Evolutionary conservation across 1,284 basidiomycete species (phyloP).

Genomic region (Apiotrichum veenhuisii): DNA sequence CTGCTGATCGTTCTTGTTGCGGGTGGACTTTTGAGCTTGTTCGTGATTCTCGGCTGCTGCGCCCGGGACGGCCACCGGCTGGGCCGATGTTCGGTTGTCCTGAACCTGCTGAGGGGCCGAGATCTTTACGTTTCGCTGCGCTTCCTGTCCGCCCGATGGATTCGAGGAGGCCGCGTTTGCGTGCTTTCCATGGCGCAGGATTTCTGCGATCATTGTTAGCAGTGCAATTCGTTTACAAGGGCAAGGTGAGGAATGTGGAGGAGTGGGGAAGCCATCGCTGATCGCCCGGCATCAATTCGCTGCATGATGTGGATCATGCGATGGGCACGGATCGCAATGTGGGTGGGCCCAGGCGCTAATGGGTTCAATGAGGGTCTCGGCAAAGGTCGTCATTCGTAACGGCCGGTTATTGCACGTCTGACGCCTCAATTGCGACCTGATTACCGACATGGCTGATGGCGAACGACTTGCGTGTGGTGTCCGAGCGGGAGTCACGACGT

Average conservation of each 20-base stretch:
- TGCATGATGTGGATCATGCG: not conserved
- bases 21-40: no score
- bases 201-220: conserved; percentile 55
- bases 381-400: no score
- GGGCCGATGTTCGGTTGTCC: not conserved
- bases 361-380: no score
- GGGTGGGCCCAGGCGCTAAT: no score
- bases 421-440: no score
- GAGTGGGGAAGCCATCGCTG: no score
- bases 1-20: not conserved
- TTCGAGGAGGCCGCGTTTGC: conserved; percentile 44
- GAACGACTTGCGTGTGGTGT: no score
- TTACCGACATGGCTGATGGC: no score
- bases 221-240: not conserved
- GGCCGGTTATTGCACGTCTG: no score
- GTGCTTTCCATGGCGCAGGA: conserved; percentile 67
- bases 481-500: no score
- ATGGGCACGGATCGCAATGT: no score
- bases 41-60: no score
- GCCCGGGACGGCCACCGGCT: not conserved
- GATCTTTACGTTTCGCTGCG: conserved; percentile 16
- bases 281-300: not conserved
- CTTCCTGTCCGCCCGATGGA: not conserved
- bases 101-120: not conserved
- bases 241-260: not conserved